Conservation (phyloP, 495 filamentous ascomycete genomes). For the Penicillium goetzii region DNA sequence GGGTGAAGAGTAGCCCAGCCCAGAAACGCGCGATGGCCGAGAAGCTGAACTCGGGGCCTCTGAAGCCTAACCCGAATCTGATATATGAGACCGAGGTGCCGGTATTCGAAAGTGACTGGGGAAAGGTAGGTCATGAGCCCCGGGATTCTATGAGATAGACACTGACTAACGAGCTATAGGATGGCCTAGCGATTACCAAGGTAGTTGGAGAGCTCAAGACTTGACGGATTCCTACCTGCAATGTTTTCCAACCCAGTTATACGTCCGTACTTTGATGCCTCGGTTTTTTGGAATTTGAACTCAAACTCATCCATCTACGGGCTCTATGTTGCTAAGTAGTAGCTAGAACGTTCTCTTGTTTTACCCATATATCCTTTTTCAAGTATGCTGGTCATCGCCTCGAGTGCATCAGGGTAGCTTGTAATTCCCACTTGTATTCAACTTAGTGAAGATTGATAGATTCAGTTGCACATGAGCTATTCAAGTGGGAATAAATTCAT, state of each 20-base stretch:
- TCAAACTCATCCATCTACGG: neutral
- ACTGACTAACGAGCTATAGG: slow-evolving; percentile 15
- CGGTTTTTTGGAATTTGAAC: neutral
- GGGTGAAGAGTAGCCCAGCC: slow-evolving; percentile 17
- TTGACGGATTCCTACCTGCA: neutral
- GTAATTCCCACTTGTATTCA: neutral
- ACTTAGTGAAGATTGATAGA: neutral
- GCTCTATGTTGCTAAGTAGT: neutral
- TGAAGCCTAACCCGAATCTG: slow-evolving; percentile 23
- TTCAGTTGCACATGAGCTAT: neutral
- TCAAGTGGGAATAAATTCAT: neutral
- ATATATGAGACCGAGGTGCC: slow-evolving; percentile 26
- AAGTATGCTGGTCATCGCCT: neutral
- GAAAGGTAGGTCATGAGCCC: slow-evolving; percentile 21
- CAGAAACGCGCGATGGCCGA: slow-evolving; percentile 15
- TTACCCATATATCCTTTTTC: neutral
- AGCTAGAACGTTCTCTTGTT: neutral
- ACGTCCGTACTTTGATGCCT: neutral
- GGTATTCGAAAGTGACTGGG: slow-evolving; percentile 25
- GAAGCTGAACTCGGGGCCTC: slow-evolving; percentile 3
- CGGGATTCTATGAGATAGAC: neutral
- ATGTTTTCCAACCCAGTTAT: neutral
- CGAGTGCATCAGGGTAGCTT: neutral
- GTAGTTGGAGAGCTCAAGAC: slow-evolving; percentile 15
- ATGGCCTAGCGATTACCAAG: slow-evolving; percentile 28